phyloP scores from a whole-genome alignment of 768 basidiomycete species.

The Suillus bovinus region DNA sequence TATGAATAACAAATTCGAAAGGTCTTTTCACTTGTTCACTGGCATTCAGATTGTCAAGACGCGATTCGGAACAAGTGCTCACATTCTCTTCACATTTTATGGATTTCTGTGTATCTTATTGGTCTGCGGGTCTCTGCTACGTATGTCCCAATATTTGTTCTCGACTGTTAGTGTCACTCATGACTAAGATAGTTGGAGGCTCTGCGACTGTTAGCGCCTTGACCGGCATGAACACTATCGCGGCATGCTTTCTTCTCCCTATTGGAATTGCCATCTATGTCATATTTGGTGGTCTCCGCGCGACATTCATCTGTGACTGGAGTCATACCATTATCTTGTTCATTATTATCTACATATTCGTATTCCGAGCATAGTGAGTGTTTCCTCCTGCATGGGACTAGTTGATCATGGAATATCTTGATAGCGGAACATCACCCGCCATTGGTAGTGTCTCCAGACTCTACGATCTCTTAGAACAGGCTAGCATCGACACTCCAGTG shows the following conservation, averaged over 20 bases:
- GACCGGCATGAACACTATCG: too few species aligned
- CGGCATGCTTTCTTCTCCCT: too few species aligned
- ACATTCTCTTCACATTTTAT: conserved; percentile 55
- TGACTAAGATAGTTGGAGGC: conserved; percentile 38
- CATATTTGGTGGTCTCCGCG: conserved; percentile 42
- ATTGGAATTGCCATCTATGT: conserved; percentile 46
- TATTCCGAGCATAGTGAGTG: conserved; percentile 34
- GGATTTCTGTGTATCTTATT: too few species aligned
- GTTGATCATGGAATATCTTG: too few species aligned
- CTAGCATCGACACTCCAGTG: too few species aligned
- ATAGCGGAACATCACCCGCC: too few species aligned
- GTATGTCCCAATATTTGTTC: conserved; percentile 30
- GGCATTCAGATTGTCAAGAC: conserved; percentile 44
- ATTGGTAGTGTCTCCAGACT: too few species aligned
- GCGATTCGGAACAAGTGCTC: conserved; percentile 47
- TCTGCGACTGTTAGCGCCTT: conserved; percentile 48
- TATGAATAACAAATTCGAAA: too few species aligned
- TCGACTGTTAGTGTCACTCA: neutral
- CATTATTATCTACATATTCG: conserved; percentile 38
- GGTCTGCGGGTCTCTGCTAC: too few species aligned
- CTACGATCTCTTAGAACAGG: too few species aligned
- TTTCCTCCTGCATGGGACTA: too few species aligned
- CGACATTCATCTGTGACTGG: conserved; percentile 47
- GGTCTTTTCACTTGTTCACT: neutral
- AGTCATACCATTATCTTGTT: conserved; percentile 47